These are phyloP conservation scores for Triticum timopheevii DNA, from an alignment of 176 grass and related monocot species.

Conservation along the genomic window DNA sequence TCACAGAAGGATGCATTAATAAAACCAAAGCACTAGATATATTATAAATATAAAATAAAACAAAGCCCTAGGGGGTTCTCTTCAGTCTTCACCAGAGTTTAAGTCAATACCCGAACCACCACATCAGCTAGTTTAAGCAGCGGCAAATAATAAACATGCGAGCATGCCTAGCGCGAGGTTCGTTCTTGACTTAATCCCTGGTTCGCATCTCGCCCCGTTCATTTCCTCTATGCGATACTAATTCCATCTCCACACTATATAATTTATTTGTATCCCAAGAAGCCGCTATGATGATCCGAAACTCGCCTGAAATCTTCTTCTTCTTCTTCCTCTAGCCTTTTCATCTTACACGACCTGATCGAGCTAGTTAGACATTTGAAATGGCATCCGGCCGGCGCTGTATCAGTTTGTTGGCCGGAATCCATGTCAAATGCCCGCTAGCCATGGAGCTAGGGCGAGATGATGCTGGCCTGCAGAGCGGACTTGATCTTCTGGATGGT, in stretches of 20 bases:
- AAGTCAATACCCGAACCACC: constrained; percentile 96
- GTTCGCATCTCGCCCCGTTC: constrained; percentile 8
- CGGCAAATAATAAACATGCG: not conserved
- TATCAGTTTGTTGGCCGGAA: constrained; percentile 16
- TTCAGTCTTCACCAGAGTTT: constrained; percentile 29
- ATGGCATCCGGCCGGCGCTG: constrained; percentile 26
- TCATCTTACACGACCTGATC: not conserved
- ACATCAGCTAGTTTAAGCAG: constrained; percentile 35
- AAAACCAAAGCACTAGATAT: constrained; percentile 26
- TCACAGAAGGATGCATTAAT: constrained; percentile 11
- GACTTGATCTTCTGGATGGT: constrained; percentile 87
- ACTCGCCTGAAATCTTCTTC: not conserved
- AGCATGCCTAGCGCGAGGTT: constrained; percentile 45
- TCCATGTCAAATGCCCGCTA: constrained; percentile 57
- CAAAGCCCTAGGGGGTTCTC: constrained; percentile 31
- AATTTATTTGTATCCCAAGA: constrained; percentile 14
- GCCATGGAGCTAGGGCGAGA: constrained; percentile 41
- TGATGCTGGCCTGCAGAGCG: constrained; percentile 43
- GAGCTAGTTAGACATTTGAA: constrained; percentile 47
- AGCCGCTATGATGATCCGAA: not conserved
- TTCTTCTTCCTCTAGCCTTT: not conserved
- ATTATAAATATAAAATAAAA: constrained; percentile 17
- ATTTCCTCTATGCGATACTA: constrained; percentile 35
- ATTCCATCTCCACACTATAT: constrained; percentile 19
- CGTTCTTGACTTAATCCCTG: constrained; percentile 83